Conservation (phyloP, 192 early-diverging fungal genomes). For the Coemansia sp. region DNA sequence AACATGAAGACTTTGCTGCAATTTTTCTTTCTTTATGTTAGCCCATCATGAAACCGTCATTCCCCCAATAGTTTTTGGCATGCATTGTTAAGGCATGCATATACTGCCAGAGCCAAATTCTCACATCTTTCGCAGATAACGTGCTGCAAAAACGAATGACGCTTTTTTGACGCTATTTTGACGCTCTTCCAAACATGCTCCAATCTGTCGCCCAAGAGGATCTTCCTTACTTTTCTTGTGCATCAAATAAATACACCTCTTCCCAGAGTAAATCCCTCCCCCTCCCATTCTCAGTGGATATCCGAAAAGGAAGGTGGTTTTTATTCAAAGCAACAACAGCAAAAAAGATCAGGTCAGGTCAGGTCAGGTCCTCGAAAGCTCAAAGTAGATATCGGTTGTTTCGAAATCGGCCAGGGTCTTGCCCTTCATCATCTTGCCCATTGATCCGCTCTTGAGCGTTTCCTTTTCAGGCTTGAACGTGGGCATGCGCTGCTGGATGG, state of each 20-base stretch:
- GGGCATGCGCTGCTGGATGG: not conserved
- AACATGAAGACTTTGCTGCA: not conserved
- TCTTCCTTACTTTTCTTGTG: too few relatives aligned
- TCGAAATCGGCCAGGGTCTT: constrained; percentile 9
- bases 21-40: not conserved
- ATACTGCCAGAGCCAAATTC: not conserved
- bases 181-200: too few relatives aligned
- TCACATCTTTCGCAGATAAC: not conserved
- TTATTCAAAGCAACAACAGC: too few relatives aligned
- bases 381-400: constrained; percentile 8
- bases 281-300: too few relatives aligned
- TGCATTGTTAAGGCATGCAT: not conserved
- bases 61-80: not conserved
- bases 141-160: too few relatives aligned
- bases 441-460: constrained; percentile 8
- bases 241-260: too few relatives aligned
- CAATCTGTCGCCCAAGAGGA: too few relatives aligned
- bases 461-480: constrained; percentile 6
- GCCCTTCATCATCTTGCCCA: constrained; percentile 8
- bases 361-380: not conserved
- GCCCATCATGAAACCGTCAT: not conserved
- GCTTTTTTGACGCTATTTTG: too few relatives aligned
- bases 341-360: too few relatives aligned
- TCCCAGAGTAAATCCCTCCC: too few relatives aligned
- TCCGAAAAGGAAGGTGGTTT: not conserved